phyloP scores from a whole-genome alignment of 2,329 filamentous ascomycete species.

The Epichloe hybrida region DNA sequence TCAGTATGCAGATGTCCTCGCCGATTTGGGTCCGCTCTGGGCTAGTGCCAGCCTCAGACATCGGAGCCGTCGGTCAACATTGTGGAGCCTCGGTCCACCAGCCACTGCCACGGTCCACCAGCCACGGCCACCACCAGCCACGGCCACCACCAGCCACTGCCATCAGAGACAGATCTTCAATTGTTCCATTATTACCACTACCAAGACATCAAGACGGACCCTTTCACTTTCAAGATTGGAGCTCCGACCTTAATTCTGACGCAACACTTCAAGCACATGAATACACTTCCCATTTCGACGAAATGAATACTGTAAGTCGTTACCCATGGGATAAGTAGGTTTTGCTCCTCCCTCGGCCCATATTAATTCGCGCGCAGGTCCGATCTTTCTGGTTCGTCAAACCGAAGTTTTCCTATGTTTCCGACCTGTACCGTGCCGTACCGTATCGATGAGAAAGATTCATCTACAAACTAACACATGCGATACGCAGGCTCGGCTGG shows the following conservation, averaged over 20 bases:
- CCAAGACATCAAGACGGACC: too few species aligned
- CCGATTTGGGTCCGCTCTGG: too few species aligned
- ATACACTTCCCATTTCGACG: not conserved
- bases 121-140: not conserved
- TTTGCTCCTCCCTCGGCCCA: not conserved
- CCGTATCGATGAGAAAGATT: slow-evolving; percentile 1
- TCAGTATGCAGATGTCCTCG: not conserved
- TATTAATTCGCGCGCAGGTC: slow-evolving; percentile 25
- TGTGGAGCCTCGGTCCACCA: not conserved
- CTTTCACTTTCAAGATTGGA: not conserved
- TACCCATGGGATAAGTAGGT: not conserved
- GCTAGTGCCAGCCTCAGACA: too few species aligned
- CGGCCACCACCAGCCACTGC: too few species aligned
- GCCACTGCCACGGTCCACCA: not conserved
- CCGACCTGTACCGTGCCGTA: not conserved
- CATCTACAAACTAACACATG: not conserved
- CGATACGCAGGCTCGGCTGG: slow-evolving; percentile 70
- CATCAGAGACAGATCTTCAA: not conserved
- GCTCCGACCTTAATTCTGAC: not conserved
- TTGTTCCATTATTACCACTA: not conserved
- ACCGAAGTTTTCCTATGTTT: not conserved
- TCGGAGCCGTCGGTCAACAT: too few species aligned
- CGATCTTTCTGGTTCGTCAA: slow-evolving; percentile 52
- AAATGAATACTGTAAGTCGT: slow-evolving; percentile 43
- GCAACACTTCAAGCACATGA: not conserved